A percentile compares a stretch with the other conserved stretches of the same genome.
Conservation (phyloP, 2,329 filamentous ascomycete genomes). For the Aspergillus udagawae region DNA sequence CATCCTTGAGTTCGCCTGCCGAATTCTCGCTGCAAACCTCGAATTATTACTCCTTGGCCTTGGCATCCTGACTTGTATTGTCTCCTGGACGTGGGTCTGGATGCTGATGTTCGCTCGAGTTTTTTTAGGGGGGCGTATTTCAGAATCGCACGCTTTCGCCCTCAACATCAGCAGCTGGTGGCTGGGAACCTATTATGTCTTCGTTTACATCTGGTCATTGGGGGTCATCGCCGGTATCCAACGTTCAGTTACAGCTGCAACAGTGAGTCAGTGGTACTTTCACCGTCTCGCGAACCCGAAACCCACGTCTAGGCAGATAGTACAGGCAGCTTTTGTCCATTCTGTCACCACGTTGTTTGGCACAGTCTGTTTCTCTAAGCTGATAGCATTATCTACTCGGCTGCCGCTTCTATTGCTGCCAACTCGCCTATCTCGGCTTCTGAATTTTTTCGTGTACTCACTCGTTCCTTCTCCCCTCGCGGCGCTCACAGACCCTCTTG, state of each 20-base stretch:
- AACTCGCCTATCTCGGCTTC: constrained; percentile 63
- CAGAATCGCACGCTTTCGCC: constrained; percentile 61
- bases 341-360: constrained; percentile 84
- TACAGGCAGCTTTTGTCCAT: constrained; percentile 77
- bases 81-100: constrained; percentile 94
- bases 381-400: constrained; percentile 74
- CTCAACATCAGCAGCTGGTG: constrained; percentile 90
- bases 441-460: constrained; percentile 70
- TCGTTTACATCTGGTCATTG: constrained; percentile 94
- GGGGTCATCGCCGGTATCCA: constrained; percentile 85
- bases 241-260: constrained; percentile 85
- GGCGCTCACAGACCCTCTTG: constrained; percentile 83
- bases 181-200: constrained; percentile 84
- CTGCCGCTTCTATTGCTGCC: constrained; percentile 83
- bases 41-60: constrained; percentile 82
- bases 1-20: constrained; percentile 88
- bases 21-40: constrained; percentile 79
- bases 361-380: constrained; percentile 82
- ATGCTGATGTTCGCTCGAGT: constrained; percentile 93
- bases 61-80: constrained; percentile 67
- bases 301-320: constrained; percentile 74
- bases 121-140: constrained; percentile 87
- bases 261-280: constrained; percentile 98
- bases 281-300: constrained; percentile 79
- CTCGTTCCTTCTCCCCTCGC: constrained; percentile 82